A percentile compares a stretch with the other conserved stretches of the same genome.
Evolutionary conservation across 2,329 filamentous ascomycete genomes (phyloP).

Genomic region (Fusarium globosum): DNA sequence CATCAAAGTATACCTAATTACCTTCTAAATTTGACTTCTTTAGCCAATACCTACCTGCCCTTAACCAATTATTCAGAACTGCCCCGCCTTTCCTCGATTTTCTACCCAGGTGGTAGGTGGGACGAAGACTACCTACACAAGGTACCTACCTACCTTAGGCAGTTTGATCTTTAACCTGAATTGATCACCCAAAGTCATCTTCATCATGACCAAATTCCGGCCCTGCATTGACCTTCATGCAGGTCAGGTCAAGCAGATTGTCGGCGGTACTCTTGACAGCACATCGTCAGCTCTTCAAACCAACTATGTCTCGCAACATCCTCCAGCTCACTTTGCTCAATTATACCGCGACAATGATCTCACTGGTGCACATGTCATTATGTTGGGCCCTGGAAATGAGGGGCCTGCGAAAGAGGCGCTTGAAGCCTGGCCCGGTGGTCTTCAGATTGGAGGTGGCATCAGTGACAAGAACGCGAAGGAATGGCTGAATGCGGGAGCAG

Average conservation of each 20-base stretch:
- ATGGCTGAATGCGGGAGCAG: constrained; percentile 90
- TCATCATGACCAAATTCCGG: constrained; percentile 87
- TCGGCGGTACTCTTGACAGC: constrained; percentile 88
- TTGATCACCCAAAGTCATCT: neutral
- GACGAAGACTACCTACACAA: neutral
- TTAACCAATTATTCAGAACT: neutral
- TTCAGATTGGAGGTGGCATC: constrained; percentile 96
- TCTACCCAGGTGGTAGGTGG: constrained; percentile 18
- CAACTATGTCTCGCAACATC: constrained; percentile 89
- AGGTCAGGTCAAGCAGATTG: constrained; percentile 98
- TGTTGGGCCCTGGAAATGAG: constrained; percentile 91
- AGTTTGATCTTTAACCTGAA: constrained; percentile 9
- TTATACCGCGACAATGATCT: constrained; percentile 83
- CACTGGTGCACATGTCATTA: constrained; percentile 90
- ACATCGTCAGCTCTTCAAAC: constrained; percentile 77
- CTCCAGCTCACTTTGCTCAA: constrained; percentile 81
- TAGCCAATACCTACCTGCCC: neutral
- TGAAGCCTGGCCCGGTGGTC: constrained; percentile 77
- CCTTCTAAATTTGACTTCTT: neutral
- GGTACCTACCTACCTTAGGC: too few species aligned
- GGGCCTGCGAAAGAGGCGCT: constrained; percentile 82
- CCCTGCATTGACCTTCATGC: constrained; percentile 98
- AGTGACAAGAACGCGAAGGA: constrained; percentile 82
- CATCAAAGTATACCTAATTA: neutral
- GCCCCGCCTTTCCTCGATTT: constrained; percentile 35